Conservation (phyloP, 768 basidiomycete species). For the Hirschioporus abietinus region DNA sequence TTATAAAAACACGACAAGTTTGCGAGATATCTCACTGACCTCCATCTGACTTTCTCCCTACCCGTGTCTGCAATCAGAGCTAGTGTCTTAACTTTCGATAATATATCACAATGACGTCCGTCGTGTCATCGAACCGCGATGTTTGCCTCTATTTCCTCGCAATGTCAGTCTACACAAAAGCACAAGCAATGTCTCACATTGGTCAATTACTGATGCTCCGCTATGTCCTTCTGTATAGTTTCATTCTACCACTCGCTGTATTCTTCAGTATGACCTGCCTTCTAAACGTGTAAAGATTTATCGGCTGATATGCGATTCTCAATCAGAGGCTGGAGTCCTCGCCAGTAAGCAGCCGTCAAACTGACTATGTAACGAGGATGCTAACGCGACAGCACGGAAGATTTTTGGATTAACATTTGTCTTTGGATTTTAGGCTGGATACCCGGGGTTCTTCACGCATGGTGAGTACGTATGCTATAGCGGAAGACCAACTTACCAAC, state of each 20-base stretch:
- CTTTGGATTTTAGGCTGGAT: conserved; percentile 44
- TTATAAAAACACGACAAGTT: too few species aligned
- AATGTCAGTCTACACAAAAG: conserved; percentile 18
- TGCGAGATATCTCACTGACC: too few species aligned
- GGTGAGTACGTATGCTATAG: conserved; percentile 22
- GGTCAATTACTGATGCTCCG: neutral
- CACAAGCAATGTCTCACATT: neutral
- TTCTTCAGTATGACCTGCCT: conserved; percentile 22
- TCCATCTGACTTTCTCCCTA: too few species aligned
- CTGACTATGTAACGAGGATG: neutral
- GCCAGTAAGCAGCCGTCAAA: neutral
- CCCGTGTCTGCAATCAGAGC: neutral
- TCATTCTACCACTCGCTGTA: conserved; percentile 24
- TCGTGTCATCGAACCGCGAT: conserved; percentile 25
- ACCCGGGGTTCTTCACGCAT: conserved; percentile 48
- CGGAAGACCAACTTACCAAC: neutral
- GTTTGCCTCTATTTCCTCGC: conserved; percentile 34
- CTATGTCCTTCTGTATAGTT: conserved; percentile 17
- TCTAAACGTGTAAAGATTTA: neutral
- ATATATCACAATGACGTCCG: conserved; percentile 17
- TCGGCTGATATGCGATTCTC: neutral
- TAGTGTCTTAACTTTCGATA: neutral
- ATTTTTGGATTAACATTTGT: conserved; percentile 33
- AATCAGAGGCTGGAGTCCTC: conserved; percentile 8
- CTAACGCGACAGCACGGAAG: conserved; percentile 12